Evolutionary conservation across 164 flowering plant genomes (phyloP).

Genomic region (Liquidambar formosana): DNA sequence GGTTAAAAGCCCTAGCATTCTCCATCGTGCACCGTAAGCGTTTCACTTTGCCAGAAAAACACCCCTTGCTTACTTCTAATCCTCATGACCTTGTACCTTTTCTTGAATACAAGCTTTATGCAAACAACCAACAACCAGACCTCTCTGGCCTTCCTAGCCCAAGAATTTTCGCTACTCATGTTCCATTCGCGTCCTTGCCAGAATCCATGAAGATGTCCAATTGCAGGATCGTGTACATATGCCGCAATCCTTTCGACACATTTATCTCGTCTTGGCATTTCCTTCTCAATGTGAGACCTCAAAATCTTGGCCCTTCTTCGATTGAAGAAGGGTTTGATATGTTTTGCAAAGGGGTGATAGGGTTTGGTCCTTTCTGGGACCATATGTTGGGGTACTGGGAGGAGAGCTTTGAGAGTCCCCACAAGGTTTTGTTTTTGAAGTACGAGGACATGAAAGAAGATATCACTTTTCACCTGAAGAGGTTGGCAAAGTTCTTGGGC

Average conservation of each 20-base stretch:
- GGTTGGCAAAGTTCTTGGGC: slow-evolving; percentile 32
- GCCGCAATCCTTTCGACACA: slow-evolving; percentile 44
- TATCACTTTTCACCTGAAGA: slow-evolving; percentile 16
- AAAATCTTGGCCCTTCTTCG: background rate
- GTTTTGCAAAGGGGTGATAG: slow-evolving; percentile 36
- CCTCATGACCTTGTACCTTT: slow-evolving; percentile 30
- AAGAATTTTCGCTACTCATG: slow-evolving; percentile 17
- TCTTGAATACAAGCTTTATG: slow-evolving; percentile 18
- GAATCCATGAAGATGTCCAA: slow-evolving; percentile 19
- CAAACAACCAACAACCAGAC: slow-evolving; percentile 9
- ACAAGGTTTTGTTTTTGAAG: slow-evolving; percentile 42
- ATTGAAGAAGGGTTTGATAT: slow-evolving; percentile 42
- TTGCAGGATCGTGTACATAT: slow-evolving; percentile 30
- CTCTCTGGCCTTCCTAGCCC: slow-evolving; percentile 2
- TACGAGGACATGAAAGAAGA: slow-evolving; percentile 48
- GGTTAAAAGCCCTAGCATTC: slow-evolving; percentile 35
- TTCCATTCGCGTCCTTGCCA: slow-evolving; percentile 18
- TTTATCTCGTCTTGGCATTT: slow-evolving; percentile 42
- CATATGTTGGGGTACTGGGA: slow-evolving; percentile 54
- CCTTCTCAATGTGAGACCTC: slow-evolving; percentile 11
- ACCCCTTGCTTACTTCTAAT: slow-evolving; percentile 21
- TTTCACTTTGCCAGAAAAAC: background rate
- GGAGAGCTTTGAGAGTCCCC: slow-evolving; percentile 31
- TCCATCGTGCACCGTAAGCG: slow-evolving; percentile 16
- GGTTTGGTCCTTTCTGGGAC: slow-evolving; percentile 50